Conservation (phyloP, 352 stramenopile genomes). For the Phytophthora niederhauseri region DNA sequence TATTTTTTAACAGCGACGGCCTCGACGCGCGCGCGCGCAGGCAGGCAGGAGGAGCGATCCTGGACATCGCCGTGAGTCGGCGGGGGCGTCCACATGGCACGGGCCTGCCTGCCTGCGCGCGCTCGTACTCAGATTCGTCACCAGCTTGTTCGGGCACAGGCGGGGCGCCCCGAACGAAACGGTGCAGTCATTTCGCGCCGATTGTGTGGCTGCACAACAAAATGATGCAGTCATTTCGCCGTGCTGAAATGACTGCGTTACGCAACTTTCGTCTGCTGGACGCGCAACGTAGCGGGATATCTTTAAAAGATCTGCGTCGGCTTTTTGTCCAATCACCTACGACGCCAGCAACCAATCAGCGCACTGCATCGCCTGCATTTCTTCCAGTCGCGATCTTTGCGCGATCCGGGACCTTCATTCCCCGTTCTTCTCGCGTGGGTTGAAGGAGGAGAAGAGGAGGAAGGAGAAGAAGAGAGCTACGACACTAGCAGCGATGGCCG, state of each 20-base stretch:
- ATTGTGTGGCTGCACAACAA: no score
- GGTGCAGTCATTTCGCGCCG: not conserved
- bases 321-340: not conserved
- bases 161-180: not conserved
- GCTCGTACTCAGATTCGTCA: conserved; percentile 19
- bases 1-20: conserved; percentile 11
- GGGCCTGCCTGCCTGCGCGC: not conserved
- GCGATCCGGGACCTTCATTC: conserved; percentile 12
- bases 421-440: conserved; percentile 29
- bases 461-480: not conserved
- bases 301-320: not conserved
- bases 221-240: not conserved
- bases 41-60: not conserved
- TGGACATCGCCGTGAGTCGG: conserved; percentile 3
- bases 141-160: not conserved
- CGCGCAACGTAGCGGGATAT: conserved; percentile 1
- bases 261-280: not conserved
- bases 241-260: not conserved
- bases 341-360: not conserved
- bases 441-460: not conserved
- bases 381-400: conserved; percentile 22
- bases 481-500: conserved; percentile 31
- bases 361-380: not conserved
- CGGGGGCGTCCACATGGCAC: conserved; percentile 2
- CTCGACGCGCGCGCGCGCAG: not conserved